Base-by-base conservation (phyloP, 495 filamentous ascomycete genomes). In the Aspergillus incahuasiensis region DNA sequence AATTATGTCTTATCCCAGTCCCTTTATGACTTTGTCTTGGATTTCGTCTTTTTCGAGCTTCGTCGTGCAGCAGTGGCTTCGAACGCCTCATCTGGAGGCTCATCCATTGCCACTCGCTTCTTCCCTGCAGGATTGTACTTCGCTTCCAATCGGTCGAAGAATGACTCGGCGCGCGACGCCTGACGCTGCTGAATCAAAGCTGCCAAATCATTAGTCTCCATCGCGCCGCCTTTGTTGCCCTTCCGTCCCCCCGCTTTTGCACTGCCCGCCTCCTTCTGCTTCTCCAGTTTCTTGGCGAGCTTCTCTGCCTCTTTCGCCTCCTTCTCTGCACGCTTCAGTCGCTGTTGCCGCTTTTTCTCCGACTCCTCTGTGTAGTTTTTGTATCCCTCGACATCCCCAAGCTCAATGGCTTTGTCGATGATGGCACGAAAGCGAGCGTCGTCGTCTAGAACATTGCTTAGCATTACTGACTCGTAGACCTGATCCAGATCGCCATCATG, bases 401-500 rank as follows among this genome's bases (percentile, higher is more conserved):
- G 76, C 40, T 75, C 75, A 63, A 98, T 92, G n/a, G 88, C 95
- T 43, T 82, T 72, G 62, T 95, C 85, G 51, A 98, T 89, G 25
- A 92, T 88, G 5, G 56, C 71, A 7, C 87, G 80, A 68, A 95
- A 96, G 21, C 94, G 80, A 47, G 87, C 85, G 52, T 97, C 94
- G 55, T 97, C 94, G 54, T 92, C 87, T 0, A 91, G 64, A 7
- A 88, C 83, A 65, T 92, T 81, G 57, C 86, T 91, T 20, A 94
- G 77, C 89, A 97, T 92, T 9, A 98, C 86, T 0, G 73, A 73
- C 61, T 89, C 81, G 72, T 94, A 97, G 15, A 98, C 73, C 11
- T 61, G 64, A 58, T 86, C 82, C 80, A 96, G 80, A 22, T 87
- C 79, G 20, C 94, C 94, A 52, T 89, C 71, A 57, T 68, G 70